Conservation (phyloP, 306 rosid genomes). For the Cucumis melo region DNA sequence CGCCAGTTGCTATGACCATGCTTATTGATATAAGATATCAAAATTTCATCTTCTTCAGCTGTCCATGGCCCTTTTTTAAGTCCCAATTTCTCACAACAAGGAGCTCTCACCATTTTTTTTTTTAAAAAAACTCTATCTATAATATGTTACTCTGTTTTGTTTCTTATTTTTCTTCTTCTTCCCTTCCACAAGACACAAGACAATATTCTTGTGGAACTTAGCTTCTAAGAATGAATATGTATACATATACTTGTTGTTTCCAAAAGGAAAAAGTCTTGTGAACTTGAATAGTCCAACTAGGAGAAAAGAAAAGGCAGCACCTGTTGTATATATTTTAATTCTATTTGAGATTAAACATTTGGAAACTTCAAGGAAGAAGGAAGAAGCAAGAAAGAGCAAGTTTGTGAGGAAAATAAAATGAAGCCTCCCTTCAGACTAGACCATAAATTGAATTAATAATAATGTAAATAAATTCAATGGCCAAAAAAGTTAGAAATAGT, state of each 20-base stretch:
- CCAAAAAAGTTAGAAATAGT: not conserved
- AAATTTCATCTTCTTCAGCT: slow-evolving; percentile 64
- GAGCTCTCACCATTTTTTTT: slow-evolving; percentile 77
- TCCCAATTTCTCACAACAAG: slow-evolving; percentile 95
- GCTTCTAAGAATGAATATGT: not conserved
- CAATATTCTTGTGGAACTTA: not conserved
- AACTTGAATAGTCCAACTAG: not conserved
- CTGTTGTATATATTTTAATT: not conserved
- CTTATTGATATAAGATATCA: slow-evolving; percentile 37
- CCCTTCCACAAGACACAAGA: not conserved
- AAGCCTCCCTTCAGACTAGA: not conserved
- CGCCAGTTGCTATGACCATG: slow-evolving; percentile 92
- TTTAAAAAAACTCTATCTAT: not conserved
- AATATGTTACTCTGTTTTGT: not conserved
- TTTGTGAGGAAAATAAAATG: not conserved
- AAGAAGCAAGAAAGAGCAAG: not conserved
- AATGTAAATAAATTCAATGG: not conserved
- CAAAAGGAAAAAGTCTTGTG: not conserved
- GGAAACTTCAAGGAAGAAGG: slow-evolving; percentile 1
- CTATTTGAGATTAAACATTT: not conserved
- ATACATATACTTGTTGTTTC: not conserved
- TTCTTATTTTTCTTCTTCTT: not conserved
- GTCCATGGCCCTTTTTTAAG: slow-evolving; percentile 92
- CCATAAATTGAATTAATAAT: not conserved
- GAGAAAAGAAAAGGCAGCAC: not conserved